These are phyloP conservation scores for Trametes coccinea DNA, from an alignment of 768 basidiomycete species.

Conservation along the genomic window DNA sequence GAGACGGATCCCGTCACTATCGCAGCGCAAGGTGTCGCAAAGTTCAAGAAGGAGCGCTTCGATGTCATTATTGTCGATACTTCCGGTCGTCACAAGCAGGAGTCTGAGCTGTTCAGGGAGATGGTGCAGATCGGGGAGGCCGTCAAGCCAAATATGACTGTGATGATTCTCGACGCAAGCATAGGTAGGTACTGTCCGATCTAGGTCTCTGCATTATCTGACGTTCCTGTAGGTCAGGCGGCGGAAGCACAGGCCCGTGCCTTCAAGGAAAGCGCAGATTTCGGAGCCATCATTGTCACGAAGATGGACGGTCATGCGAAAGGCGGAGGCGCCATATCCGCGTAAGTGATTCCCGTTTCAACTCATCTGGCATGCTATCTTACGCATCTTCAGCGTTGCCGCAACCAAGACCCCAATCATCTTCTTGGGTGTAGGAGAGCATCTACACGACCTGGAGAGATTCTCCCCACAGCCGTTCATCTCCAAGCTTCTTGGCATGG, in stretches of 20 bases:
- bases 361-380: background rate
- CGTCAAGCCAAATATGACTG: conserved; percentile 94
- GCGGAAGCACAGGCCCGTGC: conserved; percentile 95
- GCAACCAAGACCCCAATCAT: conserved; percentile 98
- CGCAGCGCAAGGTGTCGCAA: conserved; percentile 90
- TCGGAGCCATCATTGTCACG: conserved; percentile 98
- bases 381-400: conserved; percentile 68
- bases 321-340: conserved; percentile 98
- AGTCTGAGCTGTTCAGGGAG: conserved; percentile 93
- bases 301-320: conserved; percentile 99
- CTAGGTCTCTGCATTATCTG: background rate
- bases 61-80: conserved; percentile 99
- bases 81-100: conserved; percentile 95
- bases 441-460: conserved; percentile 93
- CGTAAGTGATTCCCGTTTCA: conserved; percentile 58
- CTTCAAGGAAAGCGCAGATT: conserved; percentile 97
- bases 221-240: conserved; percentile 68
- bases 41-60: conserved; percentile 98
- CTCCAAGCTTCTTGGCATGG: conserved; percentile 92
- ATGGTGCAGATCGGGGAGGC: conserved; percentile 97
- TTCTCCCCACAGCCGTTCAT: conserved; percentile 98
- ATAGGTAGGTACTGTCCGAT: conserved; percentile 58
- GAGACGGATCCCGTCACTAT: conserved; percentile 97
- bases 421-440: conserved; percentile 97
- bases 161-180: conserved; percentile 94